Conservation (phyloP, 139 green algal genomes). For the Coelastrella sp. region DNA sequence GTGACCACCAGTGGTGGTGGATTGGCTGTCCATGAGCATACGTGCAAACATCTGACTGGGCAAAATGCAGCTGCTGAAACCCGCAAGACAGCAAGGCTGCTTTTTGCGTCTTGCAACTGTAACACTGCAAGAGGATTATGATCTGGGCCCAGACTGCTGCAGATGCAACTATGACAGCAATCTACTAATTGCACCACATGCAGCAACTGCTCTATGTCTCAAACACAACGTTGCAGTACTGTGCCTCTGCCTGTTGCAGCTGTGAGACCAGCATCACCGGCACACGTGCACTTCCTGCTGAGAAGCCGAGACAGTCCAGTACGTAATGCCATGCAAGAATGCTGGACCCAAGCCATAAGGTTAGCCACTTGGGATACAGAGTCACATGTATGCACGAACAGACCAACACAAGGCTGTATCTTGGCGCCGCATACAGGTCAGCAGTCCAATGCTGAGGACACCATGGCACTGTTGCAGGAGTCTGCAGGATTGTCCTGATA, state of each 20-base stretch:
- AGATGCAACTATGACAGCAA: no score
- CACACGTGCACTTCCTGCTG: constrained; percentile 13
- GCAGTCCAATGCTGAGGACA: background rate
- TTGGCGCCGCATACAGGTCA: no score
- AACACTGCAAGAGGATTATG: no score
- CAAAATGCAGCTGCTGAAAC: no score
- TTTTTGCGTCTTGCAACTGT: no score
- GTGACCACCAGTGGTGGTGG: no score
- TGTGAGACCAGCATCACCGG: background rate
- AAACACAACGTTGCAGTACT: background rate
- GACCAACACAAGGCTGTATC: background rate
- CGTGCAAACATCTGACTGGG: no score
- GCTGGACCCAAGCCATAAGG: constrained; percentile 20
- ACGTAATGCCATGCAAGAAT: constrained; percentile 13
- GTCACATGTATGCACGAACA: background rate
- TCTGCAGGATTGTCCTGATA: no score
- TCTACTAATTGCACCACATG: no score
- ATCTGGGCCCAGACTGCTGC: no score
- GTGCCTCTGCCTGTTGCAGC: background rate
- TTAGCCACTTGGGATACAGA: background rate
- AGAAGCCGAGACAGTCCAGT: constrained; percentile 9
- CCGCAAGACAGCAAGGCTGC: no score
- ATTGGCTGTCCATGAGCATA: no score
- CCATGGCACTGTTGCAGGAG: background rate
- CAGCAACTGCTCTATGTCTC: background rate